Base-by-base conservation (phyloP, 306 rosid genomes). In the Cucurbita moschata region DNA sequence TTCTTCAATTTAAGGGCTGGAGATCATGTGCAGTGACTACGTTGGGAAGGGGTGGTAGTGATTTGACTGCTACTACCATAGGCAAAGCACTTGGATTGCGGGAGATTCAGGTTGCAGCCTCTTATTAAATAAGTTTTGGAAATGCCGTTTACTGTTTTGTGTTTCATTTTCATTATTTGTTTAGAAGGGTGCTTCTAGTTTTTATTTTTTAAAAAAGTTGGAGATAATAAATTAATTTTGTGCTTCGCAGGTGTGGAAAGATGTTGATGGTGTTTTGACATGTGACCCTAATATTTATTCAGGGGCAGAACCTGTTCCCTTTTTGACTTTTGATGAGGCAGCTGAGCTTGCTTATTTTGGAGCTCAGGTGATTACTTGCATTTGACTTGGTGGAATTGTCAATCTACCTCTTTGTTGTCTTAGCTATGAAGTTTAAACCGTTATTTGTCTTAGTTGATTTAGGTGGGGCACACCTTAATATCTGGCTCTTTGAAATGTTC, bases 301-400 rank as follows among this genome's bases (percentile, higher is more conserved):
- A 37, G 80, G 19, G 42, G 96, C 98, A 72, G 55, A 84, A 82
- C 96, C 96, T 46, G 98, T 93, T 52, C 97, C 98, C 18, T 84
- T 77, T 83, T 85, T 93, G 90, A 93, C 96, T 64, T 93, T 93
- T 79, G 98, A 90, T 19, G 98, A 93, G 88, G 96, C 98, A 68
- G 96, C 98, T 39, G 96, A 93, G 76, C 98, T 93, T 83, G 98
- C 98, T 73, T 90, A 93, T 82, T 93, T 90, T 80, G 98, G 98
- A 83, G 98, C 98, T 77, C 98, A 93, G 96, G 98, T 92, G 83
- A 76, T 21, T 71, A 72, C 71, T 19, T 63, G 40, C 78, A 35
- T 35, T 52, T 40, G 39, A 16, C 18, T 72, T 38, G 37, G 51
- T 53, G 56, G 55, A 43, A 65, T 65, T 43, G 56, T 46, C 73